Conservation (phyloP, 1,284 basidiomycete species). For the Ustilago nuda region DNA sequence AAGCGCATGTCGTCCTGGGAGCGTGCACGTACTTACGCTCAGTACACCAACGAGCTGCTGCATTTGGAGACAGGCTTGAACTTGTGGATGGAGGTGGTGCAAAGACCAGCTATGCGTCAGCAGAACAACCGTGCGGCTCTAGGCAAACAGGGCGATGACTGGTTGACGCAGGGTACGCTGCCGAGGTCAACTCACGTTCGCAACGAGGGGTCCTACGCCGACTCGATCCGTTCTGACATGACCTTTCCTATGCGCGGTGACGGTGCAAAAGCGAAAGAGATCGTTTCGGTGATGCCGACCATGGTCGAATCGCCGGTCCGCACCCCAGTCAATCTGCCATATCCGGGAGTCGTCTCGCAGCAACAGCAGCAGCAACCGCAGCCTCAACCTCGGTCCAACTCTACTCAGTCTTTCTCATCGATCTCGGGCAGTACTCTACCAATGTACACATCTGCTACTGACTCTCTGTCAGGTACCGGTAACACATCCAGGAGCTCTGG, state of each 20-base stretch:
- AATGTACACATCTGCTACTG: not conserved
- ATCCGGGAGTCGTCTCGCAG: constrained; percentile 45
- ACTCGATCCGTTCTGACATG: constrained; percentile 60
- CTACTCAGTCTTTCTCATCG: constrained; percentile 33
- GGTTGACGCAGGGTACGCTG: constrained; percentile 21
- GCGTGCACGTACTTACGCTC: constrained; percentile 56
- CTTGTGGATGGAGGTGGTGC: constrained; percentile 56
- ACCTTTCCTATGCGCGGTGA: constrained; percentile 65
- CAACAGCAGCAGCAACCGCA: constrained; percentile 21
- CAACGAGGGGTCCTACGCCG: constrained; percentile 53
- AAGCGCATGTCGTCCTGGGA: constrained; percentile 55
- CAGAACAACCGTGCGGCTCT: constrained; percentile 23
- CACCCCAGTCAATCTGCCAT: constrained; percentile 48
- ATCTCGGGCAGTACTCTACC: constrained; percentile 5
- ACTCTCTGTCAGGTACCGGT: constrained; percentile 15
- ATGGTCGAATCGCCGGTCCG: constrained; percentile 47
- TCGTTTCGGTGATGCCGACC: constrained; percentile 43
- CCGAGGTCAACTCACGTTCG: constrained; percentile 35
- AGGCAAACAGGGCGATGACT: constrained; percentile 14
- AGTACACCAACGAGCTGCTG: constrained; percentile 58
- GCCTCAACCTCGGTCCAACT: constrained; percentile 26
- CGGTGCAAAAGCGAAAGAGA: constrained; percentile 61
- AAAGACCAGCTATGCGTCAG: constrained; percentile 48
- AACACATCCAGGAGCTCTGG: constrained; percentile 11
- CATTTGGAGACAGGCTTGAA: constrained; percentile 48